Base-by-base conservation (phyloP, 2,329 filamentous ascomycete species). In the Cladosporium sphaerospermum region DNA sequence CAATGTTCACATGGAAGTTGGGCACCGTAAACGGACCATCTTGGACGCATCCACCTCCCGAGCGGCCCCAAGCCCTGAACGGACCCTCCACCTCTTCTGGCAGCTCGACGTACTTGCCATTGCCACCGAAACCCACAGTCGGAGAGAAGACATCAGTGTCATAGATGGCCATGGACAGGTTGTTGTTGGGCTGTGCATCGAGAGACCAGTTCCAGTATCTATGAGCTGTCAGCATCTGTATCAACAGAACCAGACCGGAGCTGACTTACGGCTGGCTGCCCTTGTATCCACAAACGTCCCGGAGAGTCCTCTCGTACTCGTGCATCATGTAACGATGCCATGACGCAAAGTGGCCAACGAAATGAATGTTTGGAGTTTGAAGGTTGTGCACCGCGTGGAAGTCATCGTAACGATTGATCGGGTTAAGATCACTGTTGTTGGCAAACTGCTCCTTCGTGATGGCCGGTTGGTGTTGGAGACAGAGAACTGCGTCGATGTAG, bases 161-260 rank as follows among this genome's bases (percentile, higher is more conserved):
- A 46, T 56, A 63, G 3, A 63, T 55, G 3, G 53, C 45, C 16
- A 46, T 54, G 3, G 45, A 40, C 13, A 31, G n/a, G 6, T 19
- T 33, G 14, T 56, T 42, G n/a, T 60, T 43, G 9, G 58, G 55
- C 16, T 45, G 33, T 18, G 51, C 56, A 31, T 63, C 57, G 9
- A 57, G 48, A 2, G 58, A 61, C 63, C 64, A 65, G 55, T 66
- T 59, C 57, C 62, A 64, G 52, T 64, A 66, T 16, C 57, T 52
- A 10, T 40, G 6, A 5, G 5, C 28, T 31, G 9, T 48, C 8
- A 48, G 45, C 9, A 59, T 43, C 31, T 55, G 33, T 6, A 2
- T 45, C 23, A 28, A n/a, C 7, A 45, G 14, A 3, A 32, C 9
- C 11, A 9, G 16, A 4, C 9, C 14, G 2, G 3, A 6, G n/a